A percentile compares a stretch with the other conserved stretches of the same genome.
These are phyloP conservation scores for Aegilops longissima DNA, from an alignment of 176 grass and related monocot genomes.

Conservation along the genomic window DNA sequence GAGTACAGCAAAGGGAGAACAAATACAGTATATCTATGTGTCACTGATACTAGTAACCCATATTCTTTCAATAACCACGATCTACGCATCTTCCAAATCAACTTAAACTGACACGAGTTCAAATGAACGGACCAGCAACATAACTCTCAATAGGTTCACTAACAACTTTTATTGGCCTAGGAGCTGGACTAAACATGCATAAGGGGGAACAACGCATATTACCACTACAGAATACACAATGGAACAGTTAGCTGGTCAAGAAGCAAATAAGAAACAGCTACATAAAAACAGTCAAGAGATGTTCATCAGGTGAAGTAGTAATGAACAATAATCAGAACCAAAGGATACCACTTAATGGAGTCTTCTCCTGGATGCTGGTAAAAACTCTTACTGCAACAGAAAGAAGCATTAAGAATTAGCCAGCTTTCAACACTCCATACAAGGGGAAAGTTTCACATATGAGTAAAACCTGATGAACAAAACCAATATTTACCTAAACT, in stretches of 20 bases:
- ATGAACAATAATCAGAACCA: constrained; percentile 29
- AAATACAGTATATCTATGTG: not conserved
- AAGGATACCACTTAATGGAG: constrained; percentile 95
- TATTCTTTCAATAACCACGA: constrained; percentile 5
- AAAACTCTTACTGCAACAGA: constrained; percentile 86
- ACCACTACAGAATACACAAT: not conserved
- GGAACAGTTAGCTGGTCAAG: not conserved
- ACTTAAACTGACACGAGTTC: constrained; percentile 5
- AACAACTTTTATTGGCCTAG: not conserved
- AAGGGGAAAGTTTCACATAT: not conserved
- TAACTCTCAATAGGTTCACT: not conserved
- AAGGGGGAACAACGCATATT: not conserved
- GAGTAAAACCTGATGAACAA: not conserved
- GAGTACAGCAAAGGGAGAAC: not conserved
- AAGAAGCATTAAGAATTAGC: constrained; percentile 22
- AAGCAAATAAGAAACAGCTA: not conserved
- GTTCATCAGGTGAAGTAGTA: not conserved
- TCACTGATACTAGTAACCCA: not conserved
- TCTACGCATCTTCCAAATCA: constrained; percentile 11
- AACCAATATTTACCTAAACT: not conserved
- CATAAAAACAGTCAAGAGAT: not conserved
- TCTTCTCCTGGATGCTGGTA: constrained; percentile 90
- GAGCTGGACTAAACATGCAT: not conserved
- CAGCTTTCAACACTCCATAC: not conserved
- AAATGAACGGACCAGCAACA: not conserved